These are phyloP conservation scores for Lactarius evosmus DNA, from an alignment of 768 basidiomycete species.

Conservation along the genomic window DNA sequence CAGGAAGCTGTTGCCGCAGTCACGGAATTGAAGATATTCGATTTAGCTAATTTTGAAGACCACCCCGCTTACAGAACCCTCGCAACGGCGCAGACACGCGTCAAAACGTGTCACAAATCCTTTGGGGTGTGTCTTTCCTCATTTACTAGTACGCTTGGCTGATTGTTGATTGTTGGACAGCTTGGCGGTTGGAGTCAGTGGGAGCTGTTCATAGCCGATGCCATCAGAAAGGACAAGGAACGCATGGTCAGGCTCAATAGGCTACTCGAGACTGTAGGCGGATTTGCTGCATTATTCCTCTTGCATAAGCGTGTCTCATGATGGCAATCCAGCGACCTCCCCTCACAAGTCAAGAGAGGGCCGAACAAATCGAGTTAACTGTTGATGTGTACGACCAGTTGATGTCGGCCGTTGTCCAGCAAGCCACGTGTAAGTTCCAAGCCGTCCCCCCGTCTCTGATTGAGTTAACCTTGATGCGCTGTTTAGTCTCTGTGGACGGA, in stretches of 20 bases:
- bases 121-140: conserved; percentile 16
- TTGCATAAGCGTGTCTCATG: conserved; percentile 3
- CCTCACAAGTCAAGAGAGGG: conserved; percentile 1
- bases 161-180: not conserved
- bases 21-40: conserved; percentile 20
- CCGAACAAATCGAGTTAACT: conserved; percentile 3
- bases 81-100: not conserved
- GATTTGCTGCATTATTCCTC: not conserved
- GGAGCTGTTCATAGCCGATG: conserved; percentile 1
- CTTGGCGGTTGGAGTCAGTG: conserved; percentile 10
- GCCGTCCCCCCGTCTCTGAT: no score
- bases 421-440: not conserved
- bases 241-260: conserved; percentile 21
- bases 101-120: conserved; percentile 7
- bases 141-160: not conserved
- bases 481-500: conserved; percentile 3
- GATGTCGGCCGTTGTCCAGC: not conserved
- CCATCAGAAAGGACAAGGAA: conserved; percentile 9
- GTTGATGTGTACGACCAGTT: not conserved
- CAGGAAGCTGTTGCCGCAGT: conserved; percentile 11
- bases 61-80: conserved; percentile 11
- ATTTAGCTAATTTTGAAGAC: conserved; percentile 8
- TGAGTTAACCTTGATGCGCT: not conserved
- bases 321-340: not conserved
- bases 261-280: conserved; percentile 4